phyloP scores from a whole-genome alignment of 2,329 filamentous ascomycete genomes.

The Microcyclospora pomicola region DNA sequence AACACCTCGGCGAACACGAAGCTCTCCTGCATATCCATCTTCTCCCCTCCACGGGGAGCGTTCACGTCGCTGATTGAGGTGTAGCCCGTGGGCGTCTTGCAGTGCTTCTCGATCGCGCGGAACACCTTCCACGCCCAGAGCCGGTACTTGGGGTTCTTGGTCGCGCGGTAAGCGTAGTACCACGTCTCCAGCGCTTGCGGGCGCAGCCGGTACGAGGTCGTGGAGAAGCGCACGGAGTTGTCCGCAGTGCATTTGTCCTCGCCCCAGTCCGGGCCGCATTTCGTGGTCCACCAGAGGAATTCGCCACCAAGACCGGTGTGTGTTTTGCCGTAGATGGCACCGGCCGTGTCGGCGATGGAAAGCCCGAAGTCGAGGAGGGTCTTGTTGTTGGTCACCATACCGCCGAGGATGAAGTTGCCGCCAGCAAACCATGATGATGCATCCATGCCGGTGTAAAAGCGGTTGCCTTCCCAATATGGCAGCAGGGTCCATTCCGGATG shows the following conservation, averaged over 20 bases:
- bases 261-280: constrained; percentile 5
- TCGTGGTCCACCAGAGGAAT: constrained; percentile 14
- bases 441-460: constrained; percentile 13
- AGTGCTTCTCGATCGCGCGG: constrained; percentile 10
- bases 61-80: constrained; percentile 14
- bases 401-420: constrained; percentile 22
- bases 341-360: constrained; percentile 15
- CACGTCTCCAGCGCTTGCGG: constrained; percentile 22
- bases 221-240: constrained; percentile 8
- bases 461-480: constrained; percentile 13
- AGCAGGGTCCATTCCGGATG: constrained; percentile 20
- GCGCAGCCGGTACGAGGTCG: constrained; percentile 9
- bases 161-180: constrained; percentile 20
- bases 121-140: constrained; percentile 17
- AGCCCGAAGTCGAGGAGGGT: constrained; percentile 19
- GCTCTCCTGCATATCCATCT: constrained; percentile 11
- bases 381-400: constrained; percentile 15
- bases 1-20: constrained; percentile 16
- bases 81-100: constrained; percentile 14
- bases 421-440: constrained; percentile 20
- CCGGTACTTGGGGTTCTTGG: constrained; percentile 17
- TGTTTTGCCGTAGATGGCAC: constrained; percentile 11
- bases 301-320: constrained; percentile 17
- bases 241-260: constrained; percentile 4
- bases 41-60: constrained; percentile 8